These are phyloP conservation scores for Aspergillus ellipticus DNA, from an alignment of 495 filamentous ascomycete genomes.

Conservation along the genomic window DNA sequence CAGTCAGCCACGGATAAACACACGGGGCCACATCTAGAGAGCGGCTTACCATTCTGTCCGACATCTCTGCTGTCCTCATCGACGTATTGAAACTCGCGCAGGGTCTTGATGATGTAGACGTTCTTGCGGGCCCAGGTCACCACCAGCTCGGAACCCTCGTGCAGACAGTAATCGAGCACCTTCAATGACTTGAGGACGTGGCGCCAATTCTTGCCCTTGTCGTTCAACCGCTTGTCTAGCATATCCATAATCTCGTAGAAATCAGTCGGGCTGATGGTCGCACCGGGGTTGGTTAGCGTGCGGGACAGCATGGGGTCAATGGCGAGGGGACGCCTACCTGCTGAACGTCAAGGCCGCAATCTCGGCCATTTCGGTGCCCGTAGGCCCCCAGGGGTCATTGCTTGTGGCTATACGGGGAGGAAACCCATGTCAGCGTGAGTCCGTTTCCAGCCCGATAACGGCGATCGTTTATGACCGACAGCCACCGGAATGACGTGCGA, in stretches of 20 bases:
- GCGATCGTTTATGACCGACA: background rate
- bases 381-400: slow-evolving; percentile 99
- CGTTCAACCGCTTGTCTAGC: slow-evolving; percentile 97
- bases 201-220: slow-evolving; percentile 99
- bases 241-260: slow-evolving; percentile 99
- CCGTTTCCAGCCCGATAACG: background rate
- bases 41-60: slow-evolving; percentile 78
- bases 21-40: background rate
- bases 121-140: slow-evolving; percentile 98
- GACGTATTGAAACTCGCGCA: slow-evolving; percentile 93
- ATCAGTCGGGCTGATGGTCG: slow-evolving; percentile 69
- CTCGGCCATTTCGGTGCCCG: slow-evolving; percentile 97
- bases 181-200: slow-evolving; percentile 98
- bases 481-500: background rate
- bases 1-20: background rate
- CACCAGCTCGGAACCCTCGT: slow-evolving; percentile 94
- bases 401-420: slow-evolving; percentile 70
- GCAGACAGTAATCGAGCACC: slow-evolving; percentile 95
- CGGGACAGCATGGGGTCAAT: background rate
- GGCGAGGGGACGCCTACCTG: slow-evolving; percentile 58
- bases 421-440: background rate
- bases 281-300: slow-evolving; percentile 15
- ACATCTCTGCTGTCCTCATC: slow-evolving; percentile 95
- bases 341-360: slow-evolving; percentile 97
- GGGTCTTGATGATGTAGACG: slow-evolving; percentile 96